Evolutionary conservation across 306 rosid genomes (phyloP), one percentile per base, ranked within the genome.

Genomic region (Delonix regia): DNA sequence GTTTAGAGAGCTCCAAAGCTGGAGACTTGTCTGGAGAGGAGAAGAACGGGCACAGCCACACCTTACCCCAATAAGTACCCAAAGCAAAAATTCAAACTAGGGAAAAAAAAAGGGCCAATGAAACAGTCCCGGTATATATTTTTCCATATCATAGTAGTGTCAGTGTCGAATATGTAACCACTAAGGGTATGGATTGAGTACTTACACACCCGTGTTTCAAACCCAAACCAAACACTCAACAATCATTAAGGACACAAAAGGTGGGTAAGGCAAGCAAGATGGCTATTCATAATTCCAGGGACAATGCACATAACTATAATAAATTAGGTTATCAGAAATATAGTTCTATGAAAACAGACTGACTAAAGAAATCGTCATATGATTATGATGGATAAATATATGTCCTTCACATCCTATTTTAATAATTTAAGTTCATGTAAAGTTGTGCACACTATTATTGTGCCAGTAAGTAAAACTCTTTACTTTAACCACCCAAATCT

Each of bases 311-410:
- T 61, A 61, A 28, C 41, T 61, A 33, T 15, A 9, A 7, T 7
- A 42, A n/a, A 81, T 11, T 11, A 24, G 70, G 39, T 44, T 19
- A 24, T 47, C 8, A 52, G 8, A 51, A 69, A 21, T 16, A 28
- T 18, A 51, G 80, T 70, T 65, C 60, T 47, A 60, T 12, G 66
- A 57, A 67, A 30, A 74, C 1, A 41, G 1, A 51, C 2, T 36
- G 63, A 78, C 11, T 47, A 42, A 11, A 30, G 48, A 78, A 67
- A 38, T 27, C 56, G 68, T 60, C 15, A 52, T 15, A 47, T 22
- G 79, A 8, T 27, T 15, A 47, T 22, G 79, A 8, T 27, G 65
- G 30, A 55, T 11, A 76, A 42, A 22, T 3, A 41, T 10, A 4
- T 38, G 45, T 59, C 28, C 55, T 28, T 42, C 47, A 56, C 53